Percentiles rank a stretch among this genome's conserved stretches.
Conservation (phyloP, 306 rosid genomes). For the Ormosia emarginata region DNA sequence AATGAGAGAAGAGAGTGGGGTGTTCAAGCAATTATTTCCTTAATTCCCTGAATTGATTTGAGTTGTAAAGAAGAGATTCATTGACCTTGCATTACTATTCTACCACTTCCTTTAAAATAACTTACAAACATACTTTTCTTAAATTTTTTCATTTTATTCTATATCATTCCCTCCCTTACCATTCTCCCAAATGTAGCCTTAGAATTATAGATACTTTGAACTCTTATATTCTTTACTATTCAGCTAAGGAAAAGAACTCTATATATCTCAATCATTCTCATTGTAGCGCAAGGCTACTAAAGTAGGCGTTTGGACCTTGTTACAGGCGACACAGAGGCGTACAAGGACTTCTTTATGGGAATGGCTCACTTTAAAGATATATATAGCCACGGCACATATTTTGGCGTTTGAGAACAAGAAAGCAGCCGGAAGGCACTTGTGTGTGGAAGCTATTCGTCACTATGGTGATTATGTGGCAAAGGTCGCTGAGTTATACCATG, state of each 20-base stretch:
- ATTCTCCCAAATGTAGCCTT: no score
- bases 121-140: no score
- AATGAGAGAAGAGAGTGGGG: no score
- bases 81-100: no score
- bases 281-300: background rate
- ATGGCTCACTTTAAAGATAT: constrained; percentile 83
- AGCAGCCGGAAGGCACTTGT: constrained; percentile 72
- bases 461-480: constrained; percentile 64
- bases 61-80: no score
- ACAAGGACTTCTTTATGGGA: constrained; percentile 64
- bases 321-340: constrained; percentile 72
- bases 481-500: constrained; percentile 74
- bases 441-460: constrained; percentile 76
- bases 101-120: no score
- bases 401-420: constrained; percentile 74
- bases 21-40: no score
- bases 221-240: background rate
- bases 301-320: background rate
- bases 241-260: background rate
- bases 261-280: background rate
- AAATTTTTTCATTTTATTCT: no score
- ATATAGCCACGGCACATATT: constrained; percentile 78
- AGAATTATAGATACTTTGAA: background rate
- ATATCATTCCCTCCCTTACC: no score
- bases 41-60: no score